These are phyloP conservation scores for Graphium sp. DNA, from an alignment of 2,329 filamentous ascomycete species.

Conservation along the genomic window DNA sequence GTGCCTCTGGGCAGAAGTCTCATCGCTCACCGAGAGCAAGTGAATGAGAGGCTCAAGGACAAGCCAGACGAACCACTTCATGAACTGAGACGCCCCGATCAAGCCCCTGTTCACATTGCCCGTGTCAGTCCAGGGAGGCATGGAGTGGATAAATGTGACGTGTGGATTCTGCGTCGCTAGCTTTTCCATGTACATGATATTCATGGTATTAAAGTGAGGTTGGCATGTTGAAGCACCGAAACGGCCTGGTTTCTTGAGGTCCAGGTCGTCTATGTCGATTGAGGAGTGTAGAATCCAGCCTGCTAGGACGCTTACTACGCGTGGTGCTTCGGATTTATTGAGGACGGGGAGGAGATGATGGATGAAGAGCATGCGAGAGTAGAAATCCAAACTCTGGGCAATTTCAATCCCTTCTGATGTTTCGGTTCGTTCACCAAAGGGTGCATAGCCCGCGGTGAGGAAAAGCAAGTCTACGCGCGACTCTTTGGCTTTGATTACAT, in stretches of 20 bases:
- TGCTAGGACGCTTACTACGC: slow-evolving; percentile 11
- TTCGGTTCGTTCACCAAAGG: slow-evolving; percentile 18
- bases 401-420: slow-evolving; percentile 24
- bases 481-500: slow-evolving; percentile 19
- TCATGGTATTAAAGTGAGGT: slow-evolving; percentile 12
- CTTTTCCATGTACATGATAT: slow-evolving; percentile 9
- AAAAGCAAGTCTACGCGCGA: slow-evolving; percentile 23
- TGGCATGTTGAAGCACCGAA: slow-evolving; percentile 10
- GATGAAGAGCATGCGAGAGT: slow-evolving; percentile 23
- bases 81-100: slow-evolving; percentile 9
- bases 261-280: slow-evolving; percentile 11
- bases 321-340: slow-evolving; percentile 8
- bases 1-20: slow-evolving; percentile 16
- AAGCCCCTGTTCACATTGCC: slow-evolving; percentile 11
- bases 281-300: slow-evolving; percentile 8
- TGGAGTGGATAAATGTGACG: slow-evolving; percentile 12
- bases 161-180: slow-evolving; percentile 9
- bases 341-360: slow-evolving; percentile 22
- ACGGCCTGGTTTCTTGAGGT: slow-evolving; percentile 11
- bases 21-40: slow-evolving; percentile 11
- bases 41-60: slow-evolving; percentile 14
- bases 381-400: slow-evolving; percentile 20
- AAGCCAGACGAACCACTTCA: slow-evolving; percentile 14
- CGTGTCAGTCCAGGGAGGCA: slow-evolving; percentile 13
- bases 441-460: slow-evolving; percentile 23